These are phyloP conservation scores for Skeletonema marinoi DNA, from an alignment of 108 stramenopile genomes.

Conservation along the genomic window DNA sequence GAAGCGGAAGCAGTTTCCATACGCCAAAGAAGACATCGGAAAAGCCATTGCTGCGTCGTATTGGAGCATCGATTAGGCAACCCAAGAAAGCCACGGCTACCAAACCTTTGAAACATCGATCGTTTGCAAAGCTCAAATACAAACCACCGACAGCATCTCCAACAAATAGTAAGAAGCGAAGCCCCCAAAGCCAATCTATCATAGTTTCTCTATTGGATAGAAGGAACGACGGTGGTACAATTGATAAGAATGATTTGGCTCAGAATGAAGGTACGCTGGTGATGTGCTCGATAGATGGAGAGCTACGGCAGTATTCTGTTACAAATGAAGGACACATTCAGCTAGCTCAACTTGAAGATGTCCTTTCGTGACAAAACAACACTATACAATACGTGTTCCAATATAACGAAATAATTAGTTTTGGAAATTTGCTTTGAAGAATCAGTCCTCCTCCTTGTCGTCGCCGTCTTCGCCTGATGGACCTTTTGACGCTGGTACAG, in stretches of 20 bases:
- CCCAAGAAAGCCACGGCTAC: background rate
- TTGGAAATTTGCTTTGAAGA: background rate
- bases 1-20: background rate
- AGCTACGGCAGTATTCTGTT: slow-evolving; percentile 41
- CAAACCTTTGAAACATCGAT: slow-evolving; percentile 36
- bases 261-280: slow-evolving; percentile 22
- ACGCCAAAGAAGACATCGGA: background rate
- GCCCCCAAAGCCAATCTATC: slow-evolving; percentile 6
- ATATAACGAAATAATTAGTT: background rate
- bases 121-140: slow-evolving; percentile 42
- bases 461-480: background rate
- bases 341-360: slow-evolving; percentile 37
- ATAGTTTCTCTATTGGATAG: slow-evolving; percentile 37
- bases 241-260: background rate
- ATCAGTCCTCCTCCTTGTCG: background rate
- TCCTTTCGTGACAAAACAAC: slow-evolving; percentile 4
- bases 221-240: background rate
- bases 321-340: slow-evolving; percentile 9
- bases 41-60: slow-evolving; percentile 28
- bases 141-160: slow-evolving; percentile 8
- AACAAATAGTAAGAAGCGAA: slow-evolving; percentile 4
- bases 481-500: slow-evolving; percentile 28
- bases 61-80: slow-evolving; percentile 23
- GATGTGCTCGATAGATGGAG: slow-evolving; percentile 30
- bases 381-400: background rate